Conservation (phyloP, 2,329 filamentous ascomycete genomes). For the Diaporthe ilicicola region DNA sequence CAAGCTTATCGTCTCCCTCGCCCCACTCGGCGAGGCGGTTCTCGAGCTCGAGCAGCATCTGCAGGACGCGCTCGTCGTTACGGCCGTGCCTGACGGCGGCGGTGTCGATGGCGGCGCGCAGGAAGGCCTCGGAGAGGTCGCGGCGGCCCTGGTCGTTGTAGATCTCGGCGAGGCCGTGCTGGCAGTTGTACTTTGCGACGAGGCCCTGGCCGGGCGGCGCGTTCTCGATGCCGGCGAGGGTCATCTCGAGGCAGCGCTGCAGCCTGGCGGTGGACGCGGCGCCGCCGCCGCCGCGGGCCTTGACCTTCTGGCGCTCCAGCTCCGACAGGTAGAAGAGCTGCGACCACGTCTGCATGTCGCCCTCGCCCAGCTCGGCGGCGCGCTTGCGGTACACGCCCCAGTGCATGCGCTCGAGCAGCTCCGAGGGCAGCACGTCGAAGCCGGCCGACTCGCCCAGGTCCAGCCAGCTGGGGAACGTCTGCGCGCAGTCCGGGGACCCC, state of each 20-base stretch:
- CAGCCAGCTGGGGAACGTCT: constrained; percentile 29
- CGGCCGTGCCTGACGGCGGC: not conserved
- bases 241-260: constrained; percentile 15
- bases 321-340: constrained; percentile 28
- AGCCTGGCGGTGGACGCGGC: constrained; percentile 1
- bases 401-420: constrained; percentile 20
- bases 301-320: constrained; percentile 32
- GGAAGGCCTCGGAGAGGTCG: not conserved
- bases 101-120: constrained; percentile 23
- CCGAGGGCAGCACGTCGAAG: constrained; percentile 22
- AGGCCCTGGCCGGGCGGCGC: not conserved
- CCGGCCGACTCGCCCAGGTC: constrained; percentile 31
- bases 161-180: constrained; percentile 22
- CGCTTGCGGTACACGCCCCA: constrained; percentile 20
- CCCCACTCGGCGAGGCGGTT: constrained; percentile 27
- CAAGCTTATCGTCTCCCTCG: constrained; percentile 24
- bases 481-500: not conserved
- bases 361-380: not conserved
- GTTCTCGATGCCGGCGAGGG: constrained; percentile 1
- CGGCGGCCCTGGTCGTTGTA: constrained; percentile 19
- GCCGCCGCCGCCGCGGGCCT: constrained; percentile 3
- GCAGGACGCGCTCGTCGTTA: not conserved
- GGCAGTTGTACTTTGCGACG: constrained; percentile 25
- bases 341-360: not conserved
- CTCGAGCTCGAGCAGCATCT: constrained; percentile 27